These are phyloP conservation scores for maize (Zea mays) DNA, from an alignment of 176 grass and related monocot species.

Conservation along the genomic window Zm-B73-REFERENCE-NAM-5.0 NC_050097.1:188998001-188998500, in stretches of 20 bases:
- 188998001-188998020: background rate
- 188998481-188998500: no score
- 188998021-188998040: background rate
- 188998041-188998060: background rate
- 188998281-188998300: slow-evolving; percentile 18
- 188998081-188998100: slow-evolving; percentile 4
- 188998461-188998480: no score
- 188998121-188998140: slow-evolving; percentile 85
- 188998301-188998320: slow-evolving; percentile 5
- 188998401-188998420: background rate
- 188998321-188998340: background rate
- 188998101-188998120: slow-evolving; percentile 68
- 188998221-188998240: slow-evolving; percentile 51
- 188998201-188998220: slow-evolving; percentile 54
- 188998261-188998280: slow-evolving; percentile 50
- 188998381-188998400: background rate
- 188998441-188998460: background rate
- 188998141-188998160: slow-evolving; percentile 86
- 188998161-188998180: slow-evolving; percentile 76
- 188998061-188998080: slow-evolving; percentile 7
- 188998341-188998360: background rate
- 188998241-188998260: slow-evolving; percentile 41
- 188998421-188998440: background rate
- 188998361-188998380: slow-evolving; percentile 24
- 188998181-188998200: slow-evolving; percentile 71